A percentile compares a stretch with the other conserved stretches of the same genome.
phyloP scores from a whole-genome alignment of 371 early-diverging fungal genomes.

The Nosema muscidifuracis region DNA sequence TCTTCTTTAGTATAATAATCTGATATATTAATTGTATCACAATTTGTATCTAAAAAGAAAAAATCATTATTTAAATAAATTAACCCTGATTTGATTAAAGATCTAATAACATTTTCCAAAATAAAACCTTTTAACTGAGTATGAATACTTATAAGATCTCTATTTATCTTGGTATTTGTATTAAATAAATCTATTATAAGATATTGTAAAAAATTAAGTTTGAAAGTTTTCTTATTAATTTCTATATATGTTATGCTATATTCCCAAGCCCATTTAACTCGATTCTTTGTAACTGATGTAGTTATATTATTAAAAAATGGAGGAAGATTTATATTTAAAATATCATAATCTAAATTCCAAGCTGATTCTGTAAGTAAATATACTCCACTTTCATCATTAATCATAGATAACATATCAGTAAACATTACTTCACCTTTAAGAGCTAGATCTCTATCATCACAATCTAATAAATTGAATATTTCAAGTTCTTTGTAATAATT shows the following conservation, averaged over 20 bases:
- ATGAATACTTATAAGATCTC: neutral
- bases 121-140: neutral
- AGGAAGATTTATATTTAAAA: conserved; percentile 7
- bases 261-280: conserved; percentile 21
- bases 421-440: conserved; percentile 31
- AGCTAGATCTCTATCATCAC: neutral
- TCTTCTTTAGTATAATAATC: conserved; percentile 25
- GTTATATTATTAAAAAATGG: neutral
- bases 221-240: neutral
- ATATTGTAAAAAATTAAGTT: neutral
- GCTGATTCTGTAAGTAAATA: conserved; percentile 15
- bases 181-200: conserved; percentile 18
- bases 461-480: conserved; percentile 11
- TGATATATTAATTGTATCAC: neutral
- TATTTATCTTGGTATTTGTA: neutral
- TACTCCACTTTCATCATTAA: neutral
- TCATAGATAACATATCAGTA: conserved; percentile 8
- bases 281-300: conserved; percentile 1
- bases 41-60: neutral
- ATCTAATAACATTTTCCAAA: neutral
- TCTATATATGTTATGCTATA: conserved; percentile 8
- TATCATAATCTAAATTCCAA: conserved; percentile 6
- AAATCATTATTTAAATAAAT: neutral
- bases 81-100: neutral
- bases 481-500: conserved; percentile 19